phyloP scores from a whole-genome alignment of 108 stramenopile species.

The Nitzschia sp. region DNA sequence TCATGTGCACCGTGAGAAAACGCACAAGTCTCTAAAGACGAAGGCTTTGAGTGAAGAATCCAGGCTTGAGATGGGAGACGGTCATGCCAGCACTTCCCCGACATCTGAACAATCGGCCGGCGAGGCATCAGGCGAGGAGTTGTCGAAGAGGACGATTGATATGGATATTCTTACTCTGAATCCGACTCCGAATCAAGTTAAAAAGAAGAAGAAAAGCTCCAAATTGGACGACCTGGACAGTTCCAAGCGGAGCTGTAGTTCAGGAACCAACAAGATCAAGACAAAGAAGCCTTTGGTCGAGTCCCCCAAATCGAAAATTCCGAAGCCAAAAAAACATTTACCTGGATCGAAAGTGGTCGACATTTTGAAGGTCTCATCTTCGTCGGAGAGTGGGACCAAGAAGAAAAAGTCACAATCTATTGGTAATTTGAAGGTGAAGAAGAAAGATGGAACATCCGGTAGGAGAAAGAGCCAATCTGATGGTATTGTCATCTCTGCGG shows the following conservation, averaged over 20 bases:
- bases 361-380: neutral
- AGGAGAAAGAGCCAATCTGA: neutral
- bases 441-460: neutral
- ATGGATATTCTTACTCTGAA: neutral
- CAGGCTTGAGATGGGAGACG: no score
- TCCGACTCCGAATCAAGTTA: neutral
- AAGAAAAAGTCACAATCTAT: no score
- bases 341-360: neutral
- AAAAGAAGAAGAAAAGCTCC: neutral
- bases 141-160: neutral
- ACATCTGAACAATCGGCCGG: neutral
- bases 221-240: neutral
- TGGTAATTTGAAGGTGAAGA: neutral
- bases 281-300: neutral
- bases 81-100: no score
- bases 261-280: neutral
- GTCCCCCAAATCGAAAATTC: neutral
- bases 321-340: neutral
- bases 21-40: no score
- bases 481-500: neutral
- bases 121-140: neutral
- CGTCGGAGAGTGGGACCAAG: neutral
- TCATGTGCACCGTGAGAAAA: neutral
- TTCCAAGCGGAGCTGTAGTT: neutral
- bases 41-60: no score